Evolutionary conservation across 1,284 basidiomycete genomes (phyloP), one percentile per base, ranked within the genome.

Genomic region (Gymnopus androsaceus): DNA sequence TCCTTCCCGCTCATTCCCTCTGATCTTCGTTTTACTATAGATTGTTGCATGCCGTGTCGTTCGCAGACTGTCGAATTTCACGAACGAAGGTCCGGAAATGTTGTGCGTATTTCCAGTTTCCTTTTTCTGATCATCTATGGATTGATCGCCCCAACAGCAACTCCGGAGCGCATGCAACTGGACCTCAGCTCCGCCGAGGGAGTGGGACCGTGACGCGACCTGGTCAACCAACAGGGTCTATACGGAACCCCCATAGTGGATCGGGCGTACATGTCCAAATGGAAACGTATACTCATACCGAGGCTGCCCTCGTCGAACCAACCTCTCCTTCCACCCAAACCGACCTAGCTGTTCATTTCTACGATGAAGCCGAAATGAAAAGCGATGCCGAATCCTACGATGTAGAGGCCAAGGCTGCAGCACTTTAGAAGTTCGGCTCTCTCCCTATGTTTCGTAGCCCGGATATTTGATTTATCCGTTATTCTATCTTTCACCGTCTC

Each of bases 211-310:
- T n/a, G n/a, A 34, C 42, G 19, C 28, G 23, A 28, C 23, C 25
- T 23, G 12, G 19, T 11, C 12, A 21, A n/a, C 23, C 12, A n/a
- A 14, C 30, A 14, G 25, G 7, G 19, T 38, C 40, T 19, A 47
- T 34, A 15, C 31, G 46, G 30, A 54, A 46, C 19, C 42, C n/a
- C 21, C 46, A 33, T 28, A 30, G 28, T 14, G 40, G 44, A 25
- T 34, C 47, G 1, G 63, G 60, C 14, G 64, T 75, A 27, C 72
- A 72, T 42, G 73, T 73, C 17, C 64, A 73, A 66, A 72, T 73
- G 63, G 71, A 73, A 58, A 73, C 72, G 4, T 72, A 72, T 54
- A 68, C 61, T 47, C 65, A 64, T 47, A 59, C 62, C 27, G 62
- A 64, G 27, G 57, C 59, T 27, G 30, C 36, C 46, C 49, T 38